These are phyloP conservation scores for Colletotrichum cuscutae DNA, from an alignment of 2,329 filamentous ascomycete species.

Conservation along the genomic window DNA sequence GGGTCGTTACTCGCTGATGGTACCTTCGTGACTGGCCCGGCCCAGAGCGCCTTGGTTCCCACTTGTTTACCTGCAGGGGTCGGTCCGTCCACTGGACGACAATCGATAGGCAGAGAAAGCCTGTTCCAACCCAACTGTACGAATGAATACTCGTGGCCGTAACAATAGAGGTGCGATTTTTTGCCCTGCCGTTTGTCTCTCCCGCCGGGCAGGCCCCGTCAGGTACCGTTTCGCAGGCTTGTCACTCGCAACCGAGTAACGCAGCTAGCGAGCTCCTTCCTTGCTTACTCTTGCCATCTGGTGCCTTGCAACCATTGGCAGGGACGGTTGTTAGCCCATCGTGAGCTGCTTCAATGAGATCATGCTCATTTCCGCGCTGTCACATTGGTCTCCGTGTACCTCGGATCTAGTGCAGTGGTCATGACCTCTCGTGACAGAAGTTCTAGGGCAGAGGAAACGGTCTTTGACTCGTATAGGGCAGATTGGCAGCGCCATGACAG, in stretches of 20 bases:
- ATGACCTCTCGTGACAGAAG: neutral
- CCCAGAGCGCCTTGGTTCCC: constrained; percentile 24
- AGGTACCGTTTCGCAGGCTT: neutral
- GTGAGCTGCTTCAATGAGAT: constrained; percentile 12
- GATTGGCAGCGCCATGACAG: neutral
- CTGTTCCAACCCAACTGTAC: neutral
- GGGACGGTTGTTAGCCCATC: neutral
- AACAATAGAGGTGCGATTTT: neutral
- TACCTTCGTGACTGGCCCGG: constrained; percentile 21
- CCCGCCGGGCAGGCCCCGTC: neutral
- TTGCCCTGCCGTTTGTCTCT: neutral
- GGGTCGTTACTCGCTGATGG: neutral
- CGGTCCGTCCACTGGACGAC: constrained; percentile 33
- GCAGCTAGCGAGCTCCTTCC: constrained; percentile 3
- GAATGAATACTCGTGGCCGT: neutral
- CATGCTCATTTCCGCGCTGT: constrained; percentile 10
- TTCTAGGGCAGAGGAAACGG: neutral
- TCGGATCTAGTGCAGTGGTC: neutral
- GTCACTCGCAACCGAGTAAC: neutral
- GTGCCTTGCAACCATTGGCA: neutral
- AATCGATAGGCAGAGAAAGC: constrained; percentile 30
- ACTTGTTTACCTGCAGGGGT: constrained; percentile 34
- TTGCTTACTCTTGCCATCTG: constrained; percentile 1
- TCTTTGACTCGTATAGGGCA: neutral
- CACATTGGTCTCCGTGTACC: neutral